Evolutionary conservation across 495 filamentous ascomycete genomes (phyloP), one percentile per base, ranked within the genome.

Genomic region (Niebla homalea): DNA sequence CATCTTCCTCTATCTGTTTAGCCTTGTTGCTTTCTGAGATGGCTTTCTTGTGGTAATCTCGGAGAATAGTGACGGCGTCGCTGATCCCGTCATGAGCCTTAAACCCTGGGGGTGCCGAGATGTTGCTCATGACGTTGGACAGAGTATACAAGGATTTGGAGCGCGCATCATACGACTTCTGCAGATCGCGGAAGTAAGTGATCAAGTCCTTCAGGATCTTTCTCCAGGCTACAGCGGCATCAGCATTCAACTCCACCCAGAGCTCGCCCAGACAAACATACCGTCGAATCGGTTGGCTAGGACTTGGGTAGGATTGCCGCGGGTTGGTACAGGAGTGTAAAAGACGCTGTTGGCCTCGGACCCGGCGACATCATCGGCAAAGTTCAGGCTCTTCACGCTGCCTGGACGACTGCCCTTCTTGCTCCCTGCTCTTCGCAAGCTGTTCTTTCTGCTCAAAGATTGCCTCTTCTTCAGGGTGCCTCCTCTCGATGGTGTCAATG

Each of bases 171-270:
- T 97, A 94, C 26, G 87, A 86, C 44, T 79, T 77, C 65, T 95
- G 87, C 19, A 97, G 77, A 67, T 98, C 92, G 55, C 87, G 80
- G 65, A 94, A 97, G 64, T 94, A 98, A 25, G 85, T 72, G 54
- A 96, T 95, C 36, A 95, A 72, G 58, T 95, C 89, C 64, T 98
- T 98, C 26, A 98, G 75, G 12, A 94, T 74, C 72, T 94, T 94
- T 36, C 92, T 77, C 92, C 92, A 98, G 46, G 86, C 92, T 95
- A 54, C 19, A 45, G 43, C 47, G 12, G 10, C 16, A 41, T 52
- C 12, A 55, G 43, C 14, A 43, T 1, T 22, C n/a, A 14, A 23
- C 22, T 36, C 8, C 5, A 25, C 39, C 35, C 18, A 20, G 35
- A 19, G 5, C 11, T 14, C 36, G n/a, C 45, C 49, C 36, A 32